phyloP scores from a whole-genome alignment of 805 yeast genomes.

The Cyberlindnera petersonii region DNA sequence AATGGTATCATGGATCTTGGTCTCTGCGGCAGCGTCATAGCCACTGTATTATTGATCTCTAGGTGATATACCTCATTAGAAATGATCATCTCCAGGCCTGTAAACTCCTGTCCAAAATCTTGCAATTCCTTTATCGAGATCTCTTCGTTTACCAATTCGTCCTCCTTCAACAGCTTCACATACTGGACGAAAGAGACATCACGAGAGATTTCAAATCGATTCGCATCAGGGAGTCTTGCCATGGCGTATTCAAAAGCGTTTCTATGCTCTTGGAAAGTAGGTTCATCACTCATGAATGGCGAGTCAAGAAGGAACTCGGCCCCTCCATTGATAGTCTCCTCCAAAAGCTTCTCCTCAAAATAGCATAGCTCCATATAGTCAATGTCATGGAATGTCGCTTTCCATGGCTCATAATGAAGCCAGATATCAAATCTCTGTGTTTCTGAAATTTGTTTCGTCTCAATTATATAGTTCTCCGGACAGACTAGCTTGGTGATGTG shows the following conservation, averaged over 20 bases:
- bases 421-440: too few species aligned
- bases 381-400: not conserved
- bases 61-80: not conserved
- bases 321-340: conserved; percentile 19
- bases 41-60: too few species aligned
- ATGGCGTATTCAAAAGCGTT: conserved; percentile 12
- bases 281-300: conserved; percentile 20
- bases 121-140: not conserved
- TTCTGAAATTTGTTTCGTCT: too few species aligned
- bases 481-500: too few species aligned
- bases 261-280: conserved; percentile 16
- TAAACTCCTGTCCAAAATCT: not conserved
- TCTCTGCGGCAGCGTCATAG: too few species aligned
- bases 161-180: not conserved
- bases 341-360: conserved; percentile 5
- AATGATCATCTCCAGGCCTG: not conserved
- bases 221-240: not conserved
- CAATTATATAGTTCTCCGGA: too few species aligned
- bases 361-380: not conserved
- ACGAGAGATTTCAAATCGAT: too few species aligned
- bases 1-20: too few species aligned
- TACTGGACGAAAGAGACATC: too few species aligned
- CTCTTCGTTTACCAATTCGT: not conserved
- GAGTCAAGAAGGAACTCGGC: conserved; percentile 16
- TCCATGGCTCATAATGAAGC: not conserved